These are phyloP conservation scores for Globisporangium megalacanthum DNA, from an alignment of 352 stramenopile species.

Conservation along the genomic window DNA sequence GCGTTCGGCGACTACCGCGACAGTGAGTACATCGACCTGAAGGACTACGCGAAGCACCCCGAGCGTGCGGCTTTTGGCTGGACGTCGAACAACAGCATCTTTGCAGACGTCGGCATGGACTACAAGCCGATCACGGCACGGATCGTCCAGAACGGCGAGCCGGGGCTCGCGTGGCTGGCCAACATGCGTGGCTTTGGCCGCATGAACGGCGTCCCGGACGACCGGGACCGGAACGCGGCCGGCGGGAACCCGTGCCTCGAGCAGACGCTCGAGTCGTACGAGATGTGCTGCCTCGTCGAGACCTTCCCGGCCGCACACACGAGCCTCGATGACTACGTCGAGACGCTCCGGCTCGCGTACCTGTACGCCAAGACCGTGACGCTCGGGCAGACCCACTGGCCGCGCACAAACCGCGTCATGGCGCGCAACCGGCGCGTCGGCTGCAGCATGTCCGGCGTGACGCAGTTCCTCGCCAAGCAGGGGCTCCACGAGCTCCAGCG, in stretches of 20 bases:
- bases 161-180: slow-evolving; percentile 92
- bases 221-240: slow-evolving; percentile 71
- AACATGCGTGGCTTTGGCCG: slow-evolving; percentile 91
- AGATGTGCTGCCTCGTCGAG: slow-evolving; percentile 94
- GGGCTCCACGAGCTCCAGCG: slow-evolving; percentile 78
- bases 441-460: slow-evolving; percentile 90
- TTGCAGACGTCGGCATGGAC: slow-evolving; percentile 90
- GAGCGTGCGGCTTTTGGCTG: slow-evolving; percentile 85
- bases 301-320: slow-evolving; percentile 88
- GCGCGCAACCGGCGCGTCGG: slow-evolving; percentile 90
- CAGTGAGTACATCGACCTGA: slow-evolving; percentile 88
- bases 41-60: slow-evolving; percentile 89
- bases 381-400: slow-evolving; percentile 88
- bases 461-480: slow-evolving; percentile 85
- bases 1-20: slow-evolving; percentile 88
- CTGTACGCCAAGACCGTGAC: slow-evolving; percentile 95
- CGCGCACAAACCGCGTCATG: slow-evolving; percentile 90
- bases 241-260: slow-evolving; percentile 92
- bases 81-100: slow-evolving; percentile 95
- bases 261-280: slow-evolving; percentile 90
- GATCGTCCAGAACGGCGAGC: slow-evolving; percentile 87
- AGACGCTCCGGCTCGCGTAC: slow-evolving; percentile 85
- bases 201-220: slow-evolving; percentile 83
- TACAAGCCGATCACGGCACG: slow-evolving; percentile 84
- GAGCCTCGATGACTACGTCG: slow-evolving; percentile 83